Evolutionary conservation across 140 eudicot species (phyloP).

Genomic region (Oenanthe javanica): DNA sequence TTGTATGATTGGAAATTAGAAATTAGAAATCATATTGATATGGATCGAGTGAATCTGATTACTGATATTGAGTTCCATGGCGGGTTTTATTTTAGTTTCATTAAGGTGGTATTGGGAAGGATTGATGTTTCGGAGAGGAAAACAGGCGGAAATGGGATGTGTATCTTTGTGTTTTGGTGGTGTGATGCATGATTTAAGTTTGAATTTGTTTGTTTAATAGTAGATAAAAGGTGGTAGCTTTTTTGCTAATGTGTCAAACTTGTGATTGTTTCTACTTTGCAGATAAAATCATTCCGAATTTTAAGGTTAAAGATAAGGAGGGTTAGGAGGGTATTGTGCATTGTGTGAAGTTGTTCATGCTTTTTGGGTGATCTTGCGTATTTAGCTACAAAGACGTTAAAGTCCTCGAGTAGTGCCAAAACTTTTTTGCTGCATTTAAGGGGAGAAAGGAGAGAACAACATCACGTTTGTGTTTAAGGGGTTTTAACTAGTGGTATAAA

Average conservation of each 20-base stretch:
- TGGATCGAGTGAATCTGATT: neutral
- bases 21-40: neutral
- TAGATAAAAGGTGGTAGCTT: neutral
- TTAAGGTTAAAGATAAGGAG: slow-evolving; percentile 19
- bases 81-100: neutral
- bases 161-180: neutral
- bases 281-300: slow-evolving; percentile 9
- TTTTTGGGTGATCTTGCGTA: slow-evolving; percentile 23
- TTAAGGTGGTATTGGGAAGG: neutral
- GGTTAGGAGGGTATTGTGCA: slow-evolving; percentile 15
- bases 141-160: neutral
- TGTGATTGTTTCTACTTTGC: slow-evolving; percentile 20
- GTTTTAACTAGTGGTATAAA: neutral
- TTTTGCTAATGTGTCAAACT: slow-evolving; percentile 8
- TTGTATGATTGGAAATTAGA: neutral
- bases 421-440: slow-evolving; percentile 21
- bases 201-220: slow-evolving; percentile 2
- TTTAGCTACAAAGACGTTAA: slow-evolving; percentile 9
- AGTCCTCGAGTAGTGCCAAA: neutral
- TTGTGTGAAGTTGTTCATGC: slow-evolving; percentile 24
- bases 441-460: slow-evolving; percentile 15
- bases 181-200: neutral
- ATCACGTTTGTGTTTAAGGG: neutral
- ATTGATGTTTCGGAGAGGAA: neutral
- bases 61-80: neutral